Evolutionary conservation across 2,329 filamentous ascomycete species (phyloP), one percentile per base, ranked within the genome.

Genomic region (Aureobasidium sp.): DNA sequence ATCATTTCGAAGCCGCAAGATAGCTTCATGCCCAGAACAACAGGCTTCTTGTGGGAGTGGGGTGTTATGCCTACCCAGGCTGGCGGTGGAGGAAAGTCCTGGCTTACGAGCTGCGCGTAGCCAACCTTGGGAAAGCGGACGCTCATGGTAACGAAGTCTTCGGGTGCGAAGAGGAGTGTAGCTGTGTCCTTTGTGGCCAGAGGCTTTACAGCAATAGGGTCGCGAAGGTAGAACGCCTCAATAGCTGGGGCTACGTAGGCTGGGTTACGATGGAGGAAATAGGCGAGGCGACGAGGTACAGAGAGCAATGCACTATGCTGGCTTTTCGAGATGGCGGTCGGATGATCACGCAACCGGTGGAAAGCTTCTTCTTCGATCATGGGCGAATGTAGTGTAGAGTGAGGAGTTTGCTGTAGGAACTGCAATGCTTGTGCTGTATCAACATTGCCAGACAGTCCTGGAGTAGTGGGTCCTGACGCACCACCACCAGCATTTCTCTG

Each of bases 1-100:
- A 97, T 80, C 82, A 97, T 94, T 74, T 99, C 93, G 69, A 96
- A 91, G 0, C 93, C 94, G 67, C 88, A 91, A 0, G 90, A 84
- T 11, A 97, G 75, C 72, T 97, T 97, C 87, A 97, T 93, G 12
- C 92, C 92, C 44, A 89, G 78, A 62, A 93, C 88, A 1, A 79
- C 76, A 53, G 79, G 67, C 71, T 75, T 62, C 71, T 72, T 65
- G 6, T 66, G 61, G 20, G 71, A 68, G 22, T 66, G 70, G 47
- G 74, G 78, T 5, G 82, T 67, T 9, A 77, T 78, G 2, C 71
- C 74, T 5, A 75, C 73, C 79, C 82, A 86, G 4, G 79, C 77
- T 2, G 85, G 85, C 0, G 89, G 81, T 0, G 85, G 78, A 55
- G 77, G 77, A 68, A 97, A 97, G 27, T 88, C 83, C 72, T 99